Conservation (phyloP, 805 yeast species). For the Saturnispora zaruensis region DNA sequence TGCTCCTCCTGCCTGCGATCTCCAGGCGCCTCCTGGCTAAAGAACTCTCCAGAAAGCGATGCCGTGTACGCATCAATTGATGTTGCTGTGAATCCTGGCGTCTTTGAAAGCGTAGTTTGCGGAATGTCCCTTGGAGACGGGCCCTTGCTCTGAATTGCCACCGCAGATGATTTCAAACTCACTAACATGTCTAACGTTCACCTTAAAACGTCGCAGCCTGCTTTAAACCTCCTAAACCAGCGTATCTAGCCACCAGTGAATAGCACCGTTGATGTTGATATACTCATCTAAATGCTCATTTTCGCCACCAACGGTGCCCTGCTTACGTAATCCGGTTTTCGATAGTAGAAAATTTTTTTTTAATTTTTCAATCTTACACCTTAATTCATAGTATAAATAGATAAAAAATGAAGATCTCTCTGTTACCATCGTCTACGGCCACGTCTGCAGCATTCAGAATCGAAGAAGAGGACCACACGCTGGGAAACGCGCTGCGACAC, state of each 20-base stretch:
- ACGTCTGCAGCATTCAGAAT: slow-evolving; percentile 95
- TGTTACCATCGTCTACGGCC: slow-evolving; percentile 80
- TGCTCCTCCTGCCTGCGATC: slow-evolving; percentile 18
- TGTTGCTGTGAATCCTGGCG: slow-evolving; percentile 36
- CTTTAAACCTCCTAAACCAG: not conserved
- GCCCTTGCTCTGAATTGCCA: slow-evolving; percentile 40
- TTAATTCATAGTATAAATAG: not conserved
- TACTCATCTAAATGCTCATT: not conserved
- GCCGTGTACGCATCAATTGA: slow-evolving; percentile 38
- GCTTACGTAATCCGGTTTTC: not conserved
- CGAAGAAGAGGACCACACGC: slow-evolving; percentile 88
- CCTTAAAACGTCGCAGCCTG: not conserved
- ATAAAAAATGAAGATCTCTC: slow-evolving; percentile 30
- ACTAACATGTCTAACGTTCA: slow-evolving; percentile 12
- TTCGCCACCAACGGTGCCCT: not conserved
- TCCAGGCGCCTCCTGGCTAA: slow-evolving; percentile 34
- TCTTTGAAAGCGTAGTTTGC: slow-evolving; percentile 54
- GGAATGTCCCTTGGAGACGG: slow-evolving; percentile 86
- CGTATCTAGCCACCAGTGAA: not conserved
- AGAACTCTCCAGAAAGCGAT: slow-evolving; percentile 37
- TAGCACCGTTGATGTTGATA: not conserved
- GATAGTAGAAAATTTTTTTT: not conserved
- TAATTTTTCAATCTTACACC: not conserved
- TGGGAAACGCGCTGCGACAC: slow-evolving; percentile 90
- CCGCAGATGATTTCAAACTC: slow-evolving; percentile 28